Evolutionary conservation across 192 early-diverging fungal species (phyloP).

Genomic region (Backusella liffmaniae): DNA sequence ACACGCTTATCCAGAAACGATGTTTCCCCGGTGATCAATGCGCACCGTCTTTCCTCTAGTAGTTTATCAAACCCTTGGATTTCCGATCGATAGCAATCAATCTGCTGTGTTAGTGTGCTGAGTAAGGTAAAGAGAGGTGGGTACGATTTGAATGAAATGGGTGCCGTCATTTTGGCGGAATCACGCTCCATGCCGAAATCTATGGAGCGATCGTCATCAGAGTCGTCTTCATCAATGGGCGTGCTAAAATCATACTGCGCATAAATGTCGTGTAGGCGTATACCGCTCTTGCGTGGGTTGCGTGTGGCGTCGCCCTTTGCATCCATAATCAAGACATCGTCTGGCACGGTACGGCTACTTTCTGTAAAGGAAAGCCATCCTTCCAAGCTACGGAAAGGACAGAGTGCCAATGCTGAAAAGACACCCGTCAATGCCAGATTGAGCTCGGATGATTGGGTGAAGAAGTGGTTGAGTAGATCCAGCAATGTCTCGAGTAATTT

Average conservation of each 20-base stretch:
- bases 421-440: slow-evolving; percentile 93
- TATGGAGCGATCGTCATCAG: slow-evolving; percentile 43
- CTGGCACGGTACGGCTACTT: slow-evolving; percentile 38
- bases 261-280: slow-evolving; percentile 41
- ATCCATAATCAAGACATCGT: slow-evolving; percentile 37
- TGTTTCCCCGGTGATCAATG: slow-evolving; percentile 46
- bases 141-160: slow-evolving; percentile 47
- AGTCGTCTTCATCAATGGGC: slow-evolving; percentile 41
- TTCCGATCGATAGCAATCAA: slow-evolving; percentile 60
- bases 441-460: slow-evolving; percentile 82
- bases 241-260: slow-evolving; percentile 20
- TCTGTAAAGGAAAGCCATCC: slow-evolving; percentile 64
- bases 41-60: slow-evolving; percentile 52
- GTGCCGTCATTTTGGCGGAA: slow-evolving; percentile 24
- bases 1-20: slow-evolving; percentile 34
- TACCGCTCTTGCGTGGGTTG: slow-evolving; percentile 6
- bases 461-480: slow-evolving; percentile 71
- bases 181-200: slow-evolving; percentile 35
- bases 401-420: slow-evolving; percentile 78
- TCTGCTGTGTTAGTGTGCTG: slow-evolving; percentile 60
- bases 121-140: slow-evolving; percentile 68
- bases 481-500: slow-evolving; percentile 69
- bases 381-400: slow-evolving; percentile 71
- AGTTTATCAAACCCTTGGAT: slow-evolving; percentile 59
- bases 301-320: neutral